A percentile compares a stretch with the other conserved stretches of the same genome.
These are phyloP conservation scores for Cornus florida DNA, from an alignment of 148 eudicot genomes.

Conservation along the genomic window DNA sequence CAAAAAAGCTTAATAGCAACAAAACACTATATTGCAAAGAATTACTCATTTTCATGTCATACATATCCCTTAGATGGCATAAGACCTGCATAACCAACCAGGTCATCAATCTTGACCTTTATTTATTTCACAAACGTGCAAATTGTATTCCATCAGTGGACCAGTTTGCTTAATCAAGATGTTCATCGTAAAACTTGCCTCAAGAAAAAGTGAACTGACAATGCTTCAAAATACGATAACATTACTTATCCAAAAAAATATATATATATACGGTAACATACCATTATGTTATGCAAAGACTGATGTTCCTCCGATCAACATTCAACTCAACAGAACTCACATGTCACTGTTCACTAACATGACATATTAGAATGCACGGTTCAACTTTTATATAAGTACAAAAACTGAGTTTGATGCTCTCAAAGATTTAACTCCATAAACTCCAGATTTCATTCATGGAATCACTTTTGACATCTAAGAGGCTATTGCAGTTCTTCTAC, in stretches of 20 bases:
- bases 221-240: too few species aligned
- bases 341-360: neutral
- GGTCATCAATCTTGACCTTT: too few species aligned
- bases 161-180: too few species aligned
- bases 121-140: too few species aligned
- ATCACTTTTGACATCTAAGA: neutral
- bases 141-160: too few species aligned
- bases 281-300: neutral
- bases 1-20: neutral
- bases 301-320: neutral
- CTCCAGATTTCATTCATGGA: neutral
- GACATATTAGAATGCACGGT: neutral
- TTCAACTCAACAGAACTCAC: neutral
- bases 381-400: neutral
- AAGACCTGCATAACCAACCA: too few species aligned
- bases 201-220: too few species aligned
- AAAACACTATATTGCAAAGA: neutral
- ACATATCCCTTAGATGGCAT: too few species aligned
- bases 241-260: too few species aligned
- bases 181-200: too few species aligned
- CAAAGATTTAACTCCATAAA: neutral
- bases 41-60: neutral
- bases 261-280: too few species aligned
- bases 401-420: neutral
- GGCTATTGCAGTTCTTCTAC: neutral